Evolutionary conservation across 2,329 filamentous ascomycete species (phyloP).

Genomic region (Torrubiellomyces zombiae): DNA sequence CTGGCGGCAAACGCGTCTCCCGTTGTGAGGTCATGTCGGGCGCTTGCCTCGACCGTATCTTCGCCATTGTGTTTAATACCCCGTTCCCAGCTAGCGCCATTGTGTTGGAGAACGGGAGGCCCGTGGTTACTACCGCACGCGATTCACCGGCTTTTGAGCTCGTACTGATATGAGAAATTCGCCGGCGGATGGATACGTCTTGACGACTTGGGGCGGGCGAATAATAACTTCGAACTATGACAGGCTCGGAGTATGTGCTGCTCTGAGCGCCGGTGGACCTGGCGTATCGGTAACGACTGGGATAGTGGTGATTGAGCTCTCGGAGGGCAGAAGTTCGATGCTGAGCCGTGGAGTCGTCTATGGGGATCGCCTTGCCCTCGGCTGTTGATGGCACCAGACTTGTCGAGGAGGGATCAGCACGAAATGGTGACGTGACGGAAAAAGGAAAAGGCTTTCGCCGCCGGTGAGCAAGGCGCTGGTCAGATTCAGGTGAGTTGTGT

Average conservation of each 20-base stretch:
- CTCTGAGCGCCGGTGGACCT: constrained; percentile 38
- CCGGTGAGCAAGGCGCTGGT: too few species aligned
- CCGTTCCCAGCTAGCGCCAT: constrained; percentile 19
- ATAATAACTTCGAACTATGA: constrained; percentile 48
- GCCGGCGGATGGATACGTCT: constrained; percentile 13
- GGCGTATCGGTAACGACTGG: constrained; percentile 38
- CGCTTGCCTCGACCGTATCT: constrained; percentile 22
- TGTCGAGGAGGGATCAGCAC: constrained; percentile 32
- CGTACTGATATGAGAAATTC: constrained; percentile 12
- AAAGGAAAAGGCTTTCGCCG: constrained; percentile 25
- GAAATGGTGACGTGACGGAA: constrained; percentile 30
- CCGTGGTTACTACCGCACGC: constrained; percentile 12
- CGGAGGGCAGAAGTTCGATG: constrained; percentile 43
- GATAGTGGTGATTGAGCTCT: constrained; percentile 40
- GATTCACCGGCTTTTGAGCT: constrained; percentile 14
- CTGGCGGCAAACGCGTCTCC: constrained; percentile 35
- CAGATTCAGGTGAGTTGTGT: too few species aligned
- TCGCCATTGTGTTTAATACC: constrained; percentile 25
- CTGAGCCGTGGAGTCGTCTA: constrained; percentile 38
- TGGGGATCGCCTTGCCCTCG: constrained; percentile 35
- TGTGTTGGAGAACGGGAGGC: constrained; percentile 16
- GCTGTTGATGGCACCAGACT: constrained; percentile 38
- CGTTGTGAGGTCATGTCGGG: constrained; percentile 10
- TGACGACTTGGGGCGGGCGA: constrained; percentile 22
- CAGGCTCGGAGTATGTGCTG: constrained; percentile 47